Base-by-base conservation (phyloP, 2,329 filamentous ascomycete species). In the Aschersonia sp. region DNA sequence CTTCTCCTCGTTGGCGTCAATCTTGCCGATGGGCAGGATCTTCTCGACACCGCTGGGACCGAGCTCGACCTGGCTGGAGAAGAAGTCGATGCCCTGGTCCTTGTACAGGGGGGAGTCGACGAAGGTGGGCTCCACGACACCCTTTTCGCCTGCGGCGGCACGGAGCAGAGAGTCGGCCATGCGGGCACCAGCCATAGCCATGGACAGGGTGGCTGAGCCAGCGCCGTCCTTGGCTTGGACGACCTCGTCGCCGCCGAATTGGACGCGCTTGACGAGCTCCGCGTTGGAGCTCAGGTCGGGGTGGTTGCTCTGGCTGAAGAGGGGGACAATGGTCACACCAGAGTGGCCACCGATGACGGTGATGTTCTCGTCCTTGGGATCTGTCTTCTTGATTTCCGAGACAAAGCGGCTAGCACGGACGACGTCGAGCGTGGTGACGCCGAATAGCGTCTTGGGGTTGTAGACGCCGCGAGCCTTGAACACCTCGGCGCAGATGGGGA, bases 161-260 rank as follows among this genome's bases (percentile, higher is more conserved):
- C 88, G 89, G 72, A 98, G 85, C 61, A 98, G 75, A 58, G 85
- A 88, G 76, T 97, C 89, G 59, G 92, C 88, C 70, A 82, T 75
- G 69, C 79, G 78, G 64, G 78, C 78, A 68, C 91, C 91, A 57
- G 91, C 91, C 80, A 95, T 91, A 63, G 91, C 91, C 91, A 98
- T 98, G 74, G 89, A 96, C 60, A 97, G 85, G 55, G 91, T 97
- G 66, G 91, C 91, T 58, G 89, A 96, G 61, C 91, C 91, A 62
- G 89, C 89, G 70, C 91, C 92, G 66, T 91, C 89, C 85, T 97
- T 97, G 72, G 91, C 92, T 82, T 96, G 80, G 74, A 97, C 91
- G 58, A 97, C 91, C 82, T 97, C 91, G 68, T 97, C 91, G 77
- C 91, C 91, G 70, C 92, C 91, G 68, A 97, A 97, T 76, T 97